Evolutionary conservation across 768 basidiomycete species (phyloP), one percentile per base, ranked within the genome.

Genomic region (Auricularia auricula-judae): DNA sequence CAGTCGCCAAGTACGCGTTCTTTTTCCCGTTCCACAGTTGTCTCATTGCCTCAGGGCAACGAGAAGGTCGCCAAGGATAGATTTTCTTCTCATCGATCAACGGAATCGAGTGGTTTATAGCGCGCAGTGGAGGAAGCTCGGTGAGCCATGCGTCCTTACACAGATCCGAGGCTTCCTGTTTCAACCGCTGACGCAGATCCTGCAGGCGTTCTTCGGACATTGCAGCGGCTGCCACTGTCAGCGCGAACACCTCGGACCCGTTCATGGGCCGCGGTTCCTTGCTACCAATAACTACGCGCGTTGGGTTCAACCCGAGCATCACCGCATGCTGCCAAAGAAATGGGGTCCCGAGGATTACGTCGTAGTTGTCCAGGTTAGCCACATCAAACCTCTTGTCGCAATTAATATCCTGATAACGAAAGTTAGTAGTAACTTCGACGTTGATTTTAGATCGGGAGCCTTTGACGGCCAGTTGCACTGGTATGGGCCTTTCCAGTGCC

Each of bases 51-150:
- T 75, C 67, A 0, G 75, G 73, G 62, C 79, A 80, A 4, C 69
- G 47, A 0, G 77, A 74, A 0, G 71, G 10, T 10, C 73, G 70
- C 53, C 76, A 75, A 0, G 68, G 63, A 62, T 78, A 79, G 11
- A 47, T 35, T 61, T 71, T 71, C 0, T 69, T 62, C 5, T 75
- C 70, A 54, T 80, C 75, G 4, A 78, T 74, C 1, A 82, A 63
- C 0, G 74, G 76, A 1, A 82, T 80, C 0, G 66, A 65, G 60
- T 80, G 78, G 65, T 82, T 81, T 1, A 81, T 76, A 0, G 65
- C 76, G 1, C 75, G 34, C 3, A 79, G 62, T 0, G 78, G 79
- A 0, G 81, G 80, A 16, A 78, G 51, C 33, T 67, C 62, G 4
- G 65, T 39, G 39, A 23, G 67, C 69, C 2, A 68, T 63, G 0